Conservation (phyloP, 176 grass and related monocot genomes). For the Carex littledalei region DNA sequence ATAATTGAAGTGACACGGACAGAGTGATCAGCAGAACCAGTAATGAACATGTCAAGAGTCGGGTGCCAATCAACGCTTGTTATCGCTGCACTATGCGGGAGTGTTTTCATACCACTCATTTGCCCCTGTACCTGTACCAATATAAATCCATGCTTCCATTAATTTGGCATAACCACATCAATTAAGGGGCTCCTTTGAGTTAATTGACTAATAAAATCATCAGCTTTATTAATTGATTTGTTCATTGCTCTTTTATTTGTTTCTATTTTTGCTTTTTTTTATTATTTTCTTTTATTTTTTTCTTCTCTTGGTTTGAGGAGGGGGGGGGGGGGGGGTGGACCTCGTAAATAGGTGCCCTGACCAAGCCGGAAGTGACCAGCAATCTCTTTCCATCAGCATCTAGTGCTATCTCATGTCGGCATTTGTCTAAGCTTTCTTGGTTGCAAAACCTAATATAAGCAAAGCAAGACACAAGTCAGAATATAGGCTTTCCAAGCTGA, state of each 20-base stretch:
- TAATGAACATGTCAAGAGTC: constrained; percentile 68
- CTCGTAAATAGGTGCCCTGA: constrained; percentile 94
- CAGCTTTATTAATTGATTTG: not conserved
- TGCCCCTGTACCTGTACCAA: constrained; percentile 64
- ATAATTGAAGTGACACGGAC: constrained; percentile 88
- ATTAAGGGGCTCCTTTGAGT: not conserved
- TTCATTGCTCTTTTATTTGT: not conserved
- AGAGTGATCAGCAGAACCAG: constrained; percentile 77
- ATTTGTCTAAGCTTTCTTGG: constrained; percentile 64
- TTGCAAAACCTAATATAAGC: constrained; percentile 61
- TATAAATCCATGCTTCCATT: constrained; percentile 1
- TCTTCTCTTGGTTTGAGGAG: not conserved
- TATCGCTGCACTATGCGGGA: constrained; percentile 58
- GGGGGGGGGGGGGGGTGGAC: not conserved
- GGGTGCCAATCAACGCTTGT: constrained; percentile 94
- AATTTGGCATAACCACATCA: constrained; percentile 7
- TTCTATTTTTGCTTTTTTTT: not conserved
- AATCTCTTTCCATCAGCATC: constrained; percentile 83
- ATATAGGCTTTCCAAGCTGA: not conserved
- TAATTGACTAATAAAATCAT: not conserved
- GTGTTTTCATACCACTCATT: constrained; percentile 56
- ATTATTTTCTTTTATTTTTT: not conserved
- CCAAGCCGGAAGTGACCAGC: constrained; percentile 72
- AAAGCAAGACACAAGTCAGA: not conserved
- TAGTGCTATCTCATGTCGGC: constrained; percentile 74